Percentiles rank a stretch among this genome's conserved stretches.
phyloP scores from a whole-genome alignment of 129 eudicot genomes.

The Flaveria linearis region DNA sequence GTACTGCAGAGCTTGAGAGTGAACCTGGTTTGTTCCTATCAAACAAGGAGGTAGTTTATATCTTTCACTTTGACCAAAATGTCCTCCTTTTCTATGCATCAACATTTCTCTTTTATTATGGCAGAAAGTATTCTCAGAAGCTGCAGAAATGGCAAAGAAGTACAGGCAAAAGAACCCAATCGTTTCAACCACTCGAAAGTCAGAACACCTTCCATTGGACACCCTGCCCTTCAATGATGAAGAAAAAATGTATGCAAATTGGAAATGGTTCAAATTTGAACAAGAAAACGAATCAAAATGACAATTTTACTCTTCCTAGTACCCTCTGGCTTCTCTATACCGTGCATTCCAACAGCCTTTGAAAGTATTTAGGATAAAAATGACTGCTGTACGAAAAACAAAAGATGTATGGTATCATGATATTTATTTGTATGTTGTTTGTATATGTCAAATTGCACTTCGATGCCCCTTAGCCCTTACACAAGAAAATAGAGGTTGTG shows the following conservation, averaged over 20 bases:
- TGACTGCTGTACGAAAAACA: constrained; percentile 7
- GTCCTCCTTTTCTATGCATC: not conserved
- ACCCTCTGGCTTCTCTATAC: not conserved
- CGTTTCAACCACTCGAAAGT: constrained; percentile 43
- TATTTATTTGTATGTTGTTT: constrained; percentile 26
- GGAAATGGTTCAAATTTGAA: constrained; percentile 89
- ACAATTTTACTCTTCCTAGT: constrained; percentile 10
- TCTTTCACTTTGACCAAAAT: constrained; percentile 16
- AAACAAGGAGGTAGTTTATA: constrained; percentile 67
- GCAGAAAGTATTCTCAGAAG: constrained; percentile 86
- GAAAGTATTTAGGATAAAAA: constrained; percentile 17
- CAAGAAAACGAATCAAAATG: constrained; percentile 35
- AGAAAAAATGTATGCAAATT: constrained; percentile 66
- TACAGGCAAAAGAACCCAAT: constrained; percentile 61
- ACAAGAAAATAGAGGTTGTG: not conserved
- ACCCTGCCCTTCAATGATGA: constrained; percentile 62
- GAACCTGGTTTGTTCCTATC: constrained; percentile 82
- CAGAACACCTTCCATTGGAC: constrained; percentile 44
- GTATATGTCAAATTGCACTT: constrained; percentile 12
- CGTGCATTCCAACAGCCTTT: not conserved
- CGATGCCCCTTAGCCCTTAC: not conserved
- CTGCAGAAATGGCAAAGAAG: constrained; percentile 82
- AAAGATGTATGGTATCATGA: not conserved
- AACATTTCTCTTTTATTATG: not conserved
- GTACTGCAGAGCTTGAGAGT: constrained; percentile 86